Base-by-base conservation (phyloP, 2,329 filamentous ascomycete genomes). In the Curvularia verruculosa region DNA sequence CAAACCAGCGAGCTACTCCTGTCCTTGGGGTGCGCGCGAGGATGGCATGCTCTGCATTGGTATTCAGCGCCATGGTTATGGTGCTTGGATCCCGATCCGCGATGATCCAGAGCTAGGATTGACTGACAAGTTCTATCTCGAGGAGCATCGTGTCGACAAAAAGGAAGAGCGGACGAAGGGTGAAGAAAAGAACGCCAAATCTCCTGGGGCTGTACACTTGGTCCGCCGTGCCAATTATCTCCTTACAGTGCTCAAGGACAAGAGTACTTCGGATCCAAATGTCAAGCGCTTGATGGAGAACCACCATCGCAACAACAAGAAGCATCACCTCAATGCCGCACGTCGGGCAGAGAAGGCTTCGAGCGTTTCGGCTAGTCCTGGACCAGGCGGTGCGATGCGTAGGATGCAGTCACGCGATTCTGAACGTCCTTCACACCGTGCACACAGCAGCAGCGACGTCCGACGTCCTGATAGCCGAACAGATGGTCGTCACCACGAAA, bases 121-220 rank as follows among this genome's bases (percentile, higher is more conserved):
- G 80, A 80, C 82, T 1, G 92, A 96, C 68, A 98, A 97, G 72
- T 91, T 98, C 74, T 99, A 96, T 79, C 80, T 99, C 1, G 95
- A 99, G 74, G 96, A 99, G 76, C 93, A 98, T 75, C 90, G 94
- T n/a, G 94, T 98, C 18, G 95, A 96, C 75, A 95, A 96, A 79
- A 98, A 98, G 75, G 93, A 95, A 69, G 92, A 97, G 76, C 89
- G 95, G 34, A 90, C 83, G 70, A 91, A 92, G 69, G 86, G 81
- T 15, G 89, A 91, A 18, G 79, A 85, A 61, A 87, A 87, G 68
- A 83, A 83, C 18, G 90, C 91, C 34, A 96, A 96, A 70, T 96
- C 94, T 2, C 95, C 95, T 3, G 95, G 95, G n/a, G 94, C 95
- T 21, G 95, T 99, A 26, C 95, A 99, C 74, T 87, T 99, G 43